Evolutionary conservation across 805 yeast species (phyloP).

Genomic region (Lachancea waltii): DNA sequence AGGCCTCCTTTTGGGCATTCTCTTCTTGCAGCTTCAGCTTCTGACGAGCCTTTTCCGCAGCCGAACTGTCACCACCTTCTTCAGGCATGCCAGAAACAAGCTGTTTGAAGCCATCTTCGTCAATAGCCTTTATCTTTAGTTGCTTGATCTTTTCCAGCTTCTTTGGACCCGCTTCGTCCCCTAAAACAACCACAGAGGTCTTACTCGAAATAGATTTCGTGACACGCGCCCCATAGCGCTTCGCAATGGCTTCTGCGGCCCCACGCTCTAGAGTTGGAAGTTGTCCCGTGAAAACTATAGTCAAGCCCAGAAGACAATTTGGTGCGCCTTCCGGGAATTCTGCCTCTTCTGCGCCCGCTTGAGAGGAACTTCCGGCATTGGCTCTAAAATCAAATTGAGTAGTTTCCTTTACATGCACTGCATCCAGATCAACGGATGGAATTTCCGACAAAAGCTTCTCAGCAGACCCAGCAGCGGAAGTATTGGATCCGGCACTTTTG

Average conservation of each 20-base stretch:
- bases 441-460: constrained; percentile 44
- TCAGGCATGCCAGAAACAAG: constrained; percentile 76
- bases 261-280: constrained; percentile 74
- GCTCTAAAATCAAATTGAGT: constrained; percentile 54
- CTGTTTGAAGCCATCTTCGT: constrained; percentile 78
- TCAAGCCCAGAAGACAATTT: constrained; percentile 80
- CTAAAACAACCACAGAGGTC: constrained; percentile 84
- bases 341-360: constrained; percentile 19
- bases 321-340: constrained; percentile 78
- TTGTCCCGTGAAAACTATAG: constrained; percentile 89
- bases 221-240: constrained; percentile 85
- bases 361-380: constrained; percentile 35
- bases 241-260: constrained; percentile 68
- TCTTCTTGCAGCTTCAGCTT: constrained; percentile 67
- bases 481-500: background rate
- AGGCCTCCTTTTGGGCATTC: constrained; percentile 46
- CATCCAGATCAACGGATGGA: constrained; percentile 66
- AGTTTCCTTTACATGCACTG: constrained; percentile 40
- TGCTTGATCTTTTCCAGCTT: constrained; percentile 76
- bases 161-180: constrained; percentile 96
- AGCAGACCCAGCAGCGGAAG: constrained; percentile 13
- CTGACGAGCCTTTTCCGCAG: constrained; percentile 63
- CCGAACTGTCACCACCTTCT: constrained; percentile 82
- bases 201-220: constrained; percentile 79
- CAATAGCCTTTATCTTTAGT: constrained; percentile 69